These are phyloP conservation scores for Dichomitus squalens DNA, from an alignment of 1,284 basidiomycete species.

Conservation along the genomic window DNA sequence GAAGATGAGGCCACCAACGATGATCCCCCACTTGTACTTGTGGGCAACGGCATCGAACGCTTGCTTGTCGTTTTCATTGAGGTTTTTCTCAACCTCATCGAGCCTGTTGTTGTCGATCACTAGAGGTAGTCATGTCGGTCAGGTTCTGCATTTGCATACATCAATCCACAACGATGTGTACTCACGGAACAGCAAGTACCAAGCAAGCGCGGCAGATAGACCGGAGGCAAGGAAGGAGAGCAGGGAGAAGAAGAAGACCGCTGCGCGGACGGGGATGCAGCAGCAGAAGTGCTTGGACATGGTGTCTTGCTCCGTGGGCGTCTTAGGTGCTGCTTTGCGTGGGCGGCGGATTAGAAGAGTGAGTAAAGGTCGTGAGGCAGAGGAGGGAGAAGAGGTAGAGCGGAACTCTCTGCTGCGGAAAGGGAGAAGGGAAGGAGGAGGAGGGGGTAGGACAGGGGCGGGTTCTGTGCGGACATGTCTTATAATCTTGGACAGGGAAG, in stretches of 20 bases:
- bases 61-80: constrained; percentile 25
- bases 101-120: constrained; percentile 25
- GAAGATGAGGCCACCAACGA: constrained; percentile 48
- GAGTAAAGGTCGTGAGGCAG: constrained; percentile 18
- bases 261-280: constrained; percentile 61
- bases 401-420: constrained; percentile 10
- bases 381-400: constrained; percentile 7
- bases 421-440: constrained; percentile 4
- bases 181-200: constrained; percentile 36
- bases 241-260: constrained; percentile 58
- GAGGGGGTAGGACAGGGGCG: neutral
- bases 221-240: constrained; percentile 45
- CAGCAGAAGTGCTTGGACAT: constrained; percentile 51
- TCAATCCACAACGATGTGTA: neutral
- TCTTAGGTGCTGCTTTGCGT: neutral
- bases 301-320: neutral
- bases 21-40: constrained; percentile 42
- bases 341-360: constrained; percentile 4
- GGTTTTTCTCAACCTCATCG: constrained; percentile 21
- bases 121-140: neutral
- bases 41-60: constrained; percentile 12
- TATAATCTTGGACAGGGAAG: constrained; percentile 2
- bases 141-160: neutral
- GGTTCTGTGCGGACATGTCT: neutral
- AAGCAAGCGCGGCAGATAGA: constrained; percentile 44